Evolutionary conservation across 202 grass and related monocot genomes (phyloP).

Genomic region (Zizania palustris): DNA sequence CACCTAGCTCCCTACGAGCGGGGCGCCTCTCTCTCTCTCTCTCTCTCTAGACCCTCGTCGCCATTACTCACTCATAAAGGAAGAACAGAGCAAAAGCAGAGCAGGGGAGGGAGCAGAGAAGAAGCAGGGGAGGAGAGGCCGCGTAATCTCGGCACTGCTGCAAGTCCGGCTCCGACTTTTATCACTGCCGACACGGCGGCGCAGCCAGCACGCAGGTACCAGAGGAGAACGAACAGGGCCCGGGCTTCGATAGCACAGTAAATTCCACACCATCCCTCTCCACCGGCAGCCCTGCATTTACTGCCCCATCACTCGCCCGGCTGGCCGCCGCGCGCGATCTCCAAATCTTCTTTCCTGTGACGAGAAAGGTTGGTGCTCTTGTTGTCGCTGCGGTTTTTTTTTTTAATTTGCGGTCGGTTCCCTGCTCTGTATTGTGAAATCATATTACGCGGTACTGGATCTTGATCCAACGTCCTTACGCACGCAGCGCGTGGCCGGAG

Average conservation of each 20-base stretch:
- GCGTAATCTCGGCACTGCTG: not conserved
- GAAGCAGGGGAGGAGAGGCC: not conserved
- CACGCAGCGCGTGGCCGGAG: conserved; percentile 26
- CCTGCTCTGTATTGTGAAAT: not conserved
- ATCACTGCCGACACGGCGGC: conserved; percentile 31
- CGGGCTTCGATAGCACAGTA: too few relatives aligned
- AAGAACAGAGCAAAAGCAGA: conserved; percentile 23
- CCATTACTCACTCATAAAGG: conserved; percentile 50
- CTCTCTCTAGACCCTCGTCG: not conserved
- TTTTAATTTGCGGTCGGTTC: not conserved
- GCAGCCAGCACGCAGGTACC: conserved; percentile 37
- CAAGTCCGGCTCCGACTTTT: conserved; percentile 29
- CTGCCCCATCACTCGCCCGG: conserved; percentile 31
- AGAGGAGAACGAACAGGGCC: not conserved
- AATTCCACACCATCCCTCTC: not conserved
- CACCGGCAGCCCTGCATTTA: conserved; percentile 44
- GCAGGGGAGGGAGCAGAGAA: not conserved
- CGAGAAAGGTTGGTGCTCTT: conserved; percentile 37
- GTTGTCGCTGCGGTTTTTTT: not conserved
- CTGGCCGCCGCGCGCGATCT: conserved; percentile 28
- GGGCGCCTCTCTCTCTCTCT: not conserved
- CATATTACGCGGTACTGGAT: conserved; percentile 35
- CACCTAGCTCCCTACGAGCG: conserved; percentile 31
- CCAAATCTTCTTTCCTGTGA: conserved; percentile 10
- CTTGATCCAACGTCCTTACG: conserved; percentile 47